Conservation (phyloP, 2,329 filamentous ascomycete genomes). For the Xylariaceae sp. region DNA sequence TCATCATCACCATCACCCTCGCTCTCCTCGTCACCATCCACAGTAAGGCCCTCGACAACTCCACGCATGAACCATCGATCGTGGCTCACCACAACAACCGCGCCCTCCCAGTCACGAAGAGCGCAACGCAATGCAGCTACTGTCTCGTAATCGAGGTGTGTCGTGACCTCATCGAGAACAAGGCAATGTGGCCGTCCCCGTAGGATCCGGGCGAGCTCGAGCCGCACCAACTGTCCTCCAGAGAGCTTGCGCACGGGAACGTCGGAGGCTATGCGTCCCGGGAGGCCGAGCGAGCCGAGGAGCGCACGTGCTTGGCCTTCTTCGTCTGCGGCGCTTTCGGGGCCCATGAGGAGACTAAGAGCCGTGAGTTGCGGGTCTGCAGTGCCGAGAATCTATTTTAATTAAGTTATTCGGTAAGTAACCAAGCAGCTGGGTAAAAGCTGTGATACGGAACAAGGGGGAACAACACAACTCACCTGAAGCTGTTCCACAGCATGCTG, state of each 20-base stretch:
- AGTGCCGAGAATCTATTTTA: too few relatives aligned
- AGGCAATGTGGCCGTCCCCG: constrained; percentile 67
- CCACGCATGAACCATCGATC: constrained; percentile 77
- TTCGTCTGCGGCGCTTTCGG: constrained; percentile 43
- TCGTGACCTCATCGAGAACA: constrained; percentile 77
- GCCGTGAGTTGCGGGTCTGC: constrained; percentile 56
- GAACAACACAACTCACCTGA: too few relatives aligned
- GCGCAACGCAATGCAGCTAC: constrained; percentile 67
- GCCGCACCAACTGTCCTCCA: constrained; percentile 69
- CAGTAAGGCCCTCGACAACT: constrained; percentile 61
- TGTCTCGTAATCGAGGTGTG: constrained; percentile 80
- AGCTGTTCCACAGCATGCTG: constrained; percentile 74
- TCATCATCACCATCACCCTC: constrained; percentile 37
- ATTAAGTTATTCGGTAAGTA: too few relatives aligned
- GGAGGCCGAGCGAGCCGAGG: constrained; percentile 65
- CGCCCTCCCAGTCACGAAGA: constrained; percentile 65
- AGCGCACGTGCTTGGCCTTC: constrained; percentile 67
- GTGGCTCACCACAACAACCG: constrained; percentile 73
- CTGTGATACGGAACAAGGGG: too few relatives aligned
- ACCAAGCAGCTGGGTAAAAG: too few relatives aligned
- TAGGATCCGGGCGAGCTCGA: constrained; percentile 64
- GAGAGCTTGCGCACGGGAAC: constrained; percentile 70
- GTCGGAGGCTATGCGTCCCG: constrained; percentile 67
- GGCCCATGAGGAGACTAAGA: constrained; percentile 58
- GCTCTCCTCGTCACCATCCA: constrained; percentile 29